phyloP scores from a whole-genome alignment of 495 filamentous ascomycete species.

The Venustampulla echinocandica region DNA sequence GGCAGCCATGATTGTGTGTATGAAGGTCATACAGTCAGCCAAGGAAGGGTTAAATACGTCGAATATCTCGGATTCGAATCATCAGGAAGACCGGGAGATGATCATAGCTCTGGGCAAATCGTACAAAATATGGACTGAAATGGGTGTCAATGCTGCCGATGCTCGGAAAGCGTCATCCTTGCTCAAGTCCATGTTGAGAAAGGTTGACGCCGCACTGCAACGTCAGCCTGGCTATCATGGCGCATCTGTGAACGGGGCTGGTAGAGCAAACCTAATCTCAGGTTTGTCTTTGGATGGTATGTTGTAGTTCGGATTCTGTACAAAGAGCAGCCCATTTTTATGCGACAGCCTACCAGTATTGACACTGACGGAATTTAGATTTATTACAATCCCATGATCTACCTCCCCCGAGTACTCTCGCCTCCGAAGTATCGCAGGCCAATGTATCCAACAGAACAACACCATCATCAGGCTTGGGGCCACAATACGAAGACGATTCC shows the following conservation, averaged over 20 bases:
- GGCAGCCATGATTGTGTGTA: slow-evolving; percentile 37
- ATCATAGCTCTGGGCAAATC: slow-evolving; percentile 31
- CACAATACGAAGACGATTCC: slow-evolving; percentile 18
- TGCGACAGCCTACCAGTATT: neutral
- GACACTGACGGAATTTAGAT: neutral
- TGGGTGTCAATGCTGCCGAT: slow-evolving; percentile 22
- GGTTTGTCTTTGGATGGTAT: slow-evolving; percentile 18
- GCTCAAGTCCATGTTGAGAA: slow-evolving; percentile 31
- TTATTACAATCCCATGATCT: neutral
- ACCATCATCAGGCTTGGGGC: slow-evolving; percentile 9
- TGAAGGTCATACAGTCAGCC: slow-evolving; percentile 30
- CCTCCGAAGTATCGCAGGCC: neutral
- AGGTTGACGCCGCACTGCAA: slow-evolving; percentile 12
- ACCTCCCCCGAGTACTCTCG: neutral
- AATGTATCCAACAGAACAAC: neutral
- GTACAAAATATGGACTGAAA: slow-evolving; percentile 30
- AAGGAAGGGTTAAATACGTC: slow-evolving; percentile 18
- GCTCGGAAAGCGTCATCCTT: slow-evolving; percentile 32
- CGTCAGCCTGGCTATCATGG: neutral
- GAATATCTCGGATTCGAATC: neutral
- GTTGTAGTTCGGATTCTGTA: neutral
- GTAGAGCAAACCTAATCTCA: slow-evolving; percentile 15
- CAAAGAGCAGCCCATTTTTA: neutral
- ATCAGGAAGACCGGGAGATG: slow-evolving; percentile 16
- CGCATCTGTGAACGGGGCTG: neutral